Evolutionary conservation across 2,329 filamentous ascomycete genomes (phyloP).

Genomic region (Calonectria ilicicola): DNA sequence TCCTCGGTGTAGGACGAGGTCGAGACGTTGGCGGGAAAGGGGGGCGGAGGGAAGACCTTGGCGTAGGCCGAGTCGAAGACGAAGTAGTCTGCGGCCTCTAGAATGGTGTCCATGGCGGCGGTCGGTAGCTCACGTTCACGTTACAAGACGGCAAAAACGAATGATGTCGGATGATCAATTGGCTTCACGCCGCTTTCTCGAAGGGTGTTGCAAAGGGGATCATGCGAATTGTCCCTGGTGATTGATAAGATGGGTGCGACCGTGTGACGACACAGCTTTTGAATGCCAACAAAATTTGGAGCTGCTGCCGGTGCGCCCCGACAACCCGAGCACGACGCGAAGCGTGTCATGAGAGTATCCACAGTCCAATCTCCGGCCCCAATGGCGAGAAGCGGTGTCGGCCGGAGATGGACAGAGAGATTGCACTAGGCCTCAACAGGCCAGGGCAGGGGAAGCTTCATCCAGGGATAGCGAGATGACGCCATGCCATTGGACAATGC

Average conservation of each 20-base stretch:
- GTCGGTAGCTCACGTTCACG: too few species aligned
- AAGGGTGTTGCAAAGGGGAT: background rate
- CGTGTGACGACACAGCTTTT: conserved; percentile 4
- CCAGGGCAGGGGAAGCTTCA: background rate
- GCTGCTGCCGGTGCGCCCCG: background rate
- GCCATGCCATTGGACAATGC: background rate
- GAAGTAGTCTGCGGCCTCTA: conserved; percentile 56
- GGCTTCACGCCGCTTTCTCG: background rate
- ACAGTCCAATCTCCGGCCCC: conserved; percentile 7
- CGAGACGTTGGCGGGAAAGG: conserved; percentile 25
- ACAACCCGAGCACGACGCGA: conserved; percentile 8
- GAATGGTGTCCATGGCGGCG: conserved; percentile 51
- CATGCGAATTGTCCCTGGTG: background rate
- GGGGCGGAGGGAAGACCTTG: conserved; percentile 48
- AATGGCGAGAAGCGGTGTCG: background rate
- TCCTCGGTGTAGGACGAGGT: conserved; percentile 23
- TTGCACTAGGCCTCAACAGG: background rate
- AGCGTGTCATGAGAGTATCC: background rate
- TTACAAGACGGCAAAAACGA: background rate
- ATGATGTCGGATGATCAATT: background rate
- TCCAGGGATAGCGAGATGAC: background rate
- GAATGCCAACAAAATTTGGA: conserved; percentile 4
- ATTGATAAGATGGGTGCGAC: conserved; percentile 9
- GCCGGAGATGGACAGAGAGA: background rate
- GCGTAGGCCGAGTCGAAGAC: conserved; percentile 55